Conservation (phyloP, 345 rosid genomes). For the Melastoma malabathricum region DNA sequence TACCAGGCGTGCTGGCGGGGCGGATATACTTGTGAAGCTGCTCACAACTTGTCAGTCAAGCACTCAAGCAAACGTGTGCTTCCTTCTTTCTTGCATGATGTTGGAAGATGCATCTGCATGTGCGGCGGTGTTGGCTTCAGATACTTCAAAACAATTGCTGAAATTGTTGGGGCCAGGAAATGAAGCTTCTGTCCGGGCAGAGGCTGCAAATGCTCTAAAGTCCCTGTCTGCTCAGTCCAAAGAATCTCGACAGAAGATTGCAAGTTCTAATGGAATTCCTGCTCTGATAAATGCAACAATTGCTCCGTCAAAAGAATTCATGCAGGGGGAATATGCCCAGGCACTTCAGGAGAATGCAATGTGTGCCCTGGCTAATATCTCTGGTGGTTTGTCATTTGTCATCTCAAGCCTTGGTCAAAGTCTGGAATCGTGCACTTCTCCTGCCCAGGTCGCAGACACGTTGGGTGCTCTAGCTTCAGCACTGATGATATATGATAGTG, state of each 20-base stretch:
- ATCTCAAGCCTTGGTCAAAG: constrained; percentile 99
- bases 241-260: constrained; percentile 88
- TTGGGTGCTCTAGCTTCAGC: constrained; percentile 99
- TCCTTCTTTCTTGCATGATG: constrained; percentile 95
- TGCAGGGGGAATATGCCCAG: constrained; percentile 99
- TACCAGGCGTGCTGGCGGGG: constrained; percentile 89
- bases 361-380: constrained; percentile 98
- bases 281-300: constrained; percentile 90
- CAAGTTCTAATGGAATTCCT: constrained; percentile 86
- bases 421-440: constrained; percentile 92
- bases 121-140: constrained; percentile 77
- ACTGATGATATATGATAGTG: constrained; percentile 90
- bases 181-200: constrained; percentile 94
- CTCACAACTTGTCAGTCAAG: constrained; percentile 68
- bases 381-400: constrained; percentile 96
- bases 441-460: constrained; percentile 92
- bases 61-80: constrained; percentile 86
- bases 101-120: constrained; percentile 91
- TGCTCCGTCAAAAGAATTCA: constrained; percentile 98
- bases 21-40: constrained; percentile 92
- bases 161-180: constrained; percentile 87
- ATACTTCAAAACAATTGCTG: constrained; percentile 76
- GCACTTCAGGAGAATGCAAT: constrained; percentile 98
- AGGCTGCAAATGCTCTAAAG: constrained; percentile 96
- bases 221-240: constrained; percentile 89